A percentile compares a stretch with the other conserved stretches of the same genome.
phyloP scores from a whole-genome alignment of 2,329 filamentous ascomycete species.

The Pseudocercospora macadamiae region DNA sequence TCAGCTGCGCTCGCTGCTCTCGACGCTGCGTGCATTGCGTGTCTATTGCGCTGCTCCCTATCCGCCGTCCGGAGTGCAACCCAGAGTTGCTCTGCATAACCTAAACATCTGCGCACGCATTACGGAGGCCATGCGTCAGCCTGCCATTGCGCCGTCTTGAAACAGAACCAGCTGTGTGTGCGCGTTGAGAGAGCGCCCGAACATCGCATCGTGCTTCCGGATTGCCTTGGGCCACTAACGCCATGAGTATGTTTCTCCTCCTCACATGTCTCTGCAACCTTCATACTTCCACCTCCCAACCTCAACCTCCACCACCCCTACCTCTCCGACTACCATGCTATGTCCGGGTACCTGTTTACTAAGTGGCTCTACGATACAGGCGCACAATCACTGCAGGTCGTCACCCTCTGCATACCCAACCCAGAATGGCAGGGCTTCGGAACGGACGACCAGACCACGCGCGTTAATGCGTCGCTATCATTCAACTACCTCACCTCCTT shows the following conservation, averaged over 20 bases:
- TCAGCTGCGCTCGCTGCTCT: background rate
- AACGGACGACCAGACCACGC: constrained; percentile 21
- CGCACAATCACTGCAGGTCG: constrained; percentile 33
- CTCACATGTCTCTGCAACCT: background rate
- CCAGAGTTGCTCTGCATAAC: background rate
- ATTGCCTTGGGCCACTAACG: constrained; percentile 21
- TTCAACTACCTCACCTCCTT: constrained; percentile 41
- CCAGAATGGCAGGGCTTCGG: constrained; percentile 23
- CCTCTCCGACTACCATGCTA: constrained; percentile 9
- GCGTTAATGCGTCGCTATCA: constrained; percentile 33
- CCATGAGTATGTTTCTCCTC: constrained; percentile 43
- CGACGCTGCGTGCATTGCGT: background rate
- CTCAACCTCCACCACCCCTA: background rate
- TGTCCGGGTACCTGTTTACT: constrained; percentile 23
- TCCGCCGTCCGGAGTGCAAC: background rate
- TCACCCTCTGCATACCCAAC: constrained; percentile 37
- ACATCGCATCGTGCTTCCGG: constrained; percentile 1
- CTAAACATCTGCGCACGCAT: no score
- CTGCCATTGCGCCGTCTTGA: background rate
- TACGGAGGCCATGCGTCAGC: constrained; percentile 4
- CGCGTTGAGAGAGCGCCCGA: background rate
- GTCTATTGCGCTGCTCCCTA: background rate
- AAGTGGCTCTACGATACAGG: constrained; percentile 25
- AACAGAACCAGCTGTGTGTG: background rate
- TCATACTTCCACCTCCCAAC: background rate